Evolutionary conservation across 768 basidiomycete genomes (phyloP).

Genomic region (Hericium coralloides): DNA sequence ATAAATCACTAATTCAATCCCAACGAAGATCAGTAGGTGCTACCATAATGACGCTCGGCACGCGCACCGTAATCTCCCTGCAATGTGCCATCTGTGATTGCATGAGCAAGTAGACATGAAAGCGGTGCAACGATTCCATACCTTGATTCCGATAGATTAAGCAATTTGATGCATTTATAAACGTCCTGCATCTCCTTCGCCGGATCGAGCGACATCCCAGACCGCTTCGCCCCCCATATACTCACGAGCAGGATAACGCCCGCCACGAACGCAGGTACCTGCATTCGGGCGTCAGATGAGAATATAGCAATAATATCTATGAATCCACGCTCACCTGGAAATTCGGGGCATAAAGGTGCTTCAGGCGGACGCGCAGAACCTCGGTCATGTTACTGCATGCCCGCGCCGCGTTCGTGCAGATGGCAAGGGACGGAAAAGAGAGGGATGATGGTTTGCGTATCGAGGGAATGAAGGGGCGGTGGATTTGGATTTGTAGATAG

Average conservation of each 20-base stretch:
- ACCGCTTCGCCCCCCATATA: conserved; percentile 43
- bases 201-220: conserved; percentile 31
- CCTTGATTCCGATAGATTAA: conserved; percentile 10
- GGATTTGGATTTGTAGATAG: conserved; percentile 35
- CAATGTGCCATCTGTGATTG: conserved; percentile 3
- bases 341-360: conserved; percentile 10
- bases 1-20: conserved; percentile 4
- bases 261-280: conserved; percentile 33
- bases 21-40: no score
- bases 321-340: conserved; percentile 1
- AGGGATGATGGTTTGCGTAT: conserved; percentile 21
- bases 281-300: neutral
- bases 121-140: neutral
- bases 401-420: conserved; percentile 44
- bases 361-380: conserved; percentile 17
- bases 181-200: conserved; percentile 42
- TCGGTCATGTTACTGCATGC: conserved; percentile 38
- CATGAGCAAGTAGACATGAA: neutral
- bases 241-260: conserved; percentile 47
- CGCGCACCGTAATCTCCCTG: conserved; percentile 10
- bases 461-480: conserved; percentile 41
- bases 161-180: conserved; percentile 34
- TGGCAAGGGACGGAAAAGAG: conserved; percentile 39
- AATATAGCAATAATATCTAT: conserved; percentile 6
- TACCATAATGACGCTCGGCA: no score